A percentile compares a stretch with the other conserved stretches of the same genome.
Evolutionary conservation across 2,329 filamentous ascomycete genomes (phyloP).

Genomic region (Trematosphaeria pertusa): DNA sequence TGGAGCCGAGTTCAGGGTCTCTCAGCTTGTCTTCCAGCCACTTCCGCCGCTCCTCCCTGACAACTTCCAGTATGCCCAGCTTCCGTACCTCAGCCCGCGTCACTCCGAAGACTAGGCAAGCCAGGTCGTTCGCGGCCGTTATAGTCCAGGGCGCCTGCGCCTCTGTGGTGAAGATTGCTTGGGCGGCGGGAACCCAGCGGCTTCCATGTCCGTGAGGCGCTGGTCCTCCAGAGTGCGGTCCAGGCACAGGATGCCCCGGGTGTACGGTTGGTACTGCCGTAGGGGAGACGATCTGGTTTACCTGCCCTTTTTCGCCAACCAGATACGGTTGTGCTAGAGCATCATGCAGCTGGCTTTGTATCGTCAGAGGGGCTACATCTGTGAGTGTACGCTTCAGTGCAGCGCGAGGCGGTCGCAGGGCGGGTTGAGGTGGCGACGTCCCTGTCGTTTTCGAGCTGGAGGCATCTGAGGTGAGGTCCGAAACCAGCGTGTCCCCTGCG

Average conservation of each 20-base stretch:
- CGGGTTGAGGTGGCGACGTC: constrained; percentile 26
- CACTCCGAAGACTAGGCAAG: constrained; percentile 97
- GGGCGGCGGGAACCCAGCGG: constrained; percentile 87
- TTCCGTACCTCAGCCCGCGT: constrained; percentile 95
- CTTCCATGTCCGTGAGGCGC: constrained; percentile 83
- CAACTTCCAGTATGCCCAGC: constrained; percentile 93
- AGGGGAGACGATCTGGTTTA: constrained; percentile 55
- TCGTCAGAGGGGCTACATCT: constrained; percentile 74
- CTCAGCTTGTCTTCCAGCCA: constrained; percentile 90
- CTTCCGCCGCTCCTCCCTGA: constrained; percentile 83
- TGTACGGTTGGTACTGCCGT: constrained; percentile 51
- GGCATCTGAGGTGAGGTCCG: constrained; percentile 30
- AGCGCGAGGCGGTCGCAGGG: constrained; percentile 55
- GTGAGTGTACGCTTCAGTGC: constrained; percentile 88
- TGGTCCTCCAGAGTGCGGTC: constrained; percentile 45
- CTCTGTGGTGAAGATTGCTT: constrained; percentile 98
- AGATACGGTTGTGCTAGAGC: constrained; percentile 83
- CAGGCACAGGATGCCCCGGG: constrained; percentile 41
- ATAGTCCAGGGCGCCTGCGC: constrained; percentile 92
- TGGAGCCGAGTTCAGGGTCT: constrained; percentile 63
- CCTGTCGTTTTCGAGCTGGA: constrained; percentile 26
- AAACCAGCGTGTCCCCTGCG: constrained; percentile 23
- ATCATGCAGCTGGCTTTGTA: constrained; percentile 86
- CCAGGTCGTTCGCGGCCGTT: constrained; percentile 92
- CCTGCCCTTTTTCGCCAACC: constrained; percentile 56